Conservation (phyloP, 2,329 filamentous ascomycete genomes). For the Colletotrichum viniferum region DNA sequence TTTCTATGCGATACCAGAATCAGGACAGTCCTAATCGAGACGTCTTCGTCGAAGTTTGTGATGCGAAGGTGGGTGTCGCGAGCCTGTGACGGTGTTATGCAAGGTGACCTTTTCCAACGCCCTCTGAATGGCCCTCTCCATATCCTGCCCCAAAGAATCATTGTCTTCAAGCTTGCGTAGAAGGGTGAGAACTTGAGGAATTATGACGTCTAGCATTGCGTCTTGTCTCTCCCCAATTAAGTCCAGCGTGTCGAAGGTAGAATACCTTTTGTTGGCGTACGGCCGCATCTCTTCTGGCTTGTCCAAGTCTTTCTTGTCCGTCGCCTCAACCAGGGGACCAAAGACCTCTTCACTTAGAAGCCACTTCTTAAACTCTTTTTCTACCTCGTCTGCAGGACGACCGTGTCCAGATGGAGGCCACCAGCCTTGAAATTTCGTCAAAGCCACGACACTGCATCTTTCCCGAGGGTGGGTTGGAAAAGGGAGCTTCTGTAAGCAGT, state of each 20-base stretch:
- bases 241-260: neutral
- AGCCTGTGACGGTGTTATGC: neutral
- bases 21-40: neutral
- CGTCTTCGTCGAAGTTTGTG: neutral
- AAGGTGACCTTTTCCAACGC: neutral
- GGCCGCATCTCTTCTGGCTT: neutral
- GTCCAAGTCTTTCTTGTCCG: neutral
- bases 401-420: neutral
- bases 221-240: neutral
- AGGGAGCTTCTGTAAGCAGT: neutral
- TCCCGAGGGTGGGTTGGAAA: neutral
- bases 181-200: neutral
- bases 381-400: neutral
- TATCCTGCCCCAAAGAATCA: neutral
- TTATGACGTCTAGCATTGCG: neutral
- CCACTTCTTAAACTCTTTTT: neutral
- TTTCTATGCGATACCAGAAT: neutral
- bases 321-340: neutral
- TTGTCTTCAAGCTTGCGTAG: neutral
- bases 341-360: neutral
- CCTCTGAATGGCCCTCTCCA: neutral
- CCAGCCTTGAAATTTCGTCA: neutral
- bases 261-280: neutral
- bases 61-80: neutral
- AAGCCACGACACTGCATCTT: neutral